phyloP scores from a whole-genome alignment of 805 yeast species.

The Yamadazyma philogaea region DNA sequence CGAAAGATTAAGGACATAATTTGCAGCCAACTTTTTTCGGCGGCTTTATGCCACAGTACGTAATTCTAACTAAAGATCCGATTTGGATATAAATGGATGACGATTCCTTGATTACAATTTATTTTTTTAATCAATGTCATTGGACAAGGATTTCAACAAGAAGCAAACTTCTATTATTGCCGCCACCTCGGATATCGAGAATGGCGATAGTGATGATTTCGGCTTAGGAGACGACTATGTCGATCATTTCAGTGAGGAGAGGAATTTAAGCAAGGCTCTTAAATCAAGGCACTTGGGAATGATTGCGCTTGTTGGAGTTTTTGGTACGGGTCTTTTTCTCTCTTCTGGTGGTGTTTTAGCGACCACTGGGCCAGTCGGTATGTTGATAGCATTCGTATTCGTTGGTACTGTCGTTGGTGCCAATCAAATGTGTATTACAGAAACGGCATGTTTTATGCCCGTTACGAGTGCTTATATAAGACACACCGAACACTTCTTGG shows the following conservation, averaged over 20 bases:
- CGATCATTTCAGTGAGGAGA: slow-evolving; percentile 17
- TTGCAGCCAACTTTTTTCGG: too few species aligned
- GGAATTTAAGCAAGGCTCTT: slow-evolving; percentile 16
- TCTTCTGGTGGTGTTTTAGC: slow-evolving; percentile 51
- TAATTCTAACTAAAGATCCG: too few species aligned
- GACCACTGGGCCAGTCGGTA: slow-evolving; percentile 42
- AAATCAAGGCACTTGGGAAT: slow-evolving; percentile 20
- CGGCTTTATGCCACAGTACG: neutral
- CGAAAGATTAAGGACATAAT: too few species aligned
- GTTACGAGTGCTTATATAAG: slow-evolving; percentile 33
- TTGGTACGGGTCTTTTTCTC: slow-evolving; percentile 55
- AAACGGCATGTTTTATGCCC: slow-evolving; percentile 37
- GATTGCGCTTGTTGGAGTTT: slow-evolving; percentile 24
- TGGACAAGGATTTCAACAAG: neutral
- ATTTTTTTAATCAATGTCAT: too few species aligned
- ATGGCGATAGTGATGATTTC: neutral
- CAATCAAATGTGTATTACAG: slow-evolving; percentile 40
- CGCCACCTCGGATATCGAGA: neutral
- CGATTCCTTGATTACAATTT: too few species aligned
- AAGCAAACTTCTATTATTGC: too few species aligned
- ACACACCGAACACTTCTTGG: slow-evolving; percentile 38
- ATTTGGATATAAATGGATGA: neutral
- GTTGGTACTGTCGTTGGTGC: slow-evolving; percentile 43
- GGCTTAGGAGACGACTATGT: neutral
- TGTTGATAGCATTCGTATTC: slow-evolving; percentile 47